phyloP scores from a whole-genome alignment of 495 filamentous ascomycete genomes.

The Bryoglossum gracile region DNA sequence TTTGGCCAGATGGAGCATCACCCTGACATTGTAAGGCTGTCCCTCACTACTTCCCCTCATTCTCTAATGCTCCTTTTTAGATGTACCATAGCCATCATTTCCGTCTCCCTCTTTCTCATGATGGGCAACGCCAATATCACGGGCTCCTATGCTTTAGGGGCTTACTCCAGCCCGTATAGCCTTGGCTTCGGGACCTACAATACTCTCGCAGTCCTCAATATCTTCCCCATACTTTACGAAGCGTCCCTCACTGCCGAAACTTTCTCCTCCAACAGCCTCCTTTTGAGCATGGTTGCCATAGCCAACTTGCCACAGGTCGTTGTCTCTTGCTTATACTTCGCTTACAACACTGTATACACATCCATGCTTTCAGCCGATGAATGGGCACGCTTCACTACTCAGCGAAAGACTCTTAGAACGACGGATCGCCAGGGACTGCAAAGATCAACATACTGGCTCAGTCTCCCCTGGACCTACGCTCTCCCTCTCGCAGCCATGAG shows the following conservation, averaged over 20 bases:
- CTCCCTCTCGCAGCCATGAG: background rate
- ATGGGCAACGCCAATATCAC: background rate
- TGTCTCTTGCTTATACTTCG: conserved; percentile 33
- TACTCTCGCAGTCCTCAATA: background rate
- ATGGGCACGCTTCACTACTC: conserved; percentile 23
- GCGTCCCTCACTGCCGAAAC: background rate
- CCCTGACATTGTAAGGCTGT: background rate
- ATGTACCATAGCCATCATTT: conserved; percentile 1
- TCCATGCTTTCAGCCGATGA: conserved; percentile 28
- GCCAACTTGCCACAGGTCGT: conserved; percentile 39
- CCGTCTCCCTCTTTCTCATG: background rate
- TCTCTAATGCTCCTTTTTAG: background rate
- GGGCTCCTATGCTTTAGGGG: background rate
- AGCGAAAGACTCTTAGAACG: conserved; percentile 37
- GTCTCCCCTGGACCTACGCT: conserved; percentile 38
- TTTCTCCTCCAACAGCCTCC: conserved; percentile 1
- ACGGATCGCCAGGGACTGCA: conserved; percentile 35
- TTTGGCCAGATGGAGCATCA: conserved; percentile 3
- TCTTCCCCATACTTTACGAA: too few species aligned
- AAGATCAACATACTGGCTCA: conserved; percentile 37
- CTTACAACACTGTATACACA: conserved; percentile 37
- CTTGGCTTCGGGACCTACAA: conserved; percentile 11
- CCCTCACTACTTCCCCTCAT: background rate
- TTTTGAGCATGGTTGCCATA: conserved; percentile 20
- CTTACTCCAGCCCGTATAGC: background rate